A percentile compares a stretch with the other conserved stretches of the same genome.
These are phyloP conservation scores for Globisporangium nagaii DNA, from an alignment of 352 stramenopile genomes.

Conservation along the genomic window DNA sequence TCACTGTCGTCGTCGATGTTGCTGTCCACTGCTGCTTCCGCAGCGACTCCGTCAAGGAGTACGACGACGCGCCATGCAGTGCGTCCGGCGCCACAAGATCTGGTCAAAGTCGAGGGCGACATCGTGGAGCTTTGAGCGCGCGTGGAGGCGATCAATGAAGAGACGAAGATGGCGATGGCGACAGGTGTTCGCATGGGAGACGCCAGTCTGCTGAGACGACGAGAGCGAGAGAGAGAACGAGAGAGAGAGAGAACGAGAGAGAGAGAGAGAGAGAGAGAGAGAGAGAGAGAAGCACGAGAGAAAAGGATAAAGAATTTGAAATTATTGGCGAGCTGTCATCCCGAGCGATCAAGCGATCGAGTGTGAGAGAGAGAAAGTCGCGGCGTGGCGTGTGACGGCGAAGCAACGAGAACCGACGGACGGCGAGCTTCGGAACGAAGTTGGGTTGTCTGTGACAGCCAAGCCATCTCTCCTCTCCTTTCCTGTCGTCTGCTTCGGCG, in stretches of 20 bases:
- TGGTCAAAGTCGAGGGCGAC: conserved; percentile 51
- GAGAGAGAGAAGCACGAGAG: not conserved
- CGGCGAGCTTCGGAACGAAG: not conserved
- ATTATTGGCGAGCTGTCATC: conserved; percentile 2
- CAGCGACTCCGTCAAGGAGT: not conserved
- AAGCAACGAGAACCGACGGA: not conserved
- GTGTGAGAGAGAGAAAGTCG: not conserved
- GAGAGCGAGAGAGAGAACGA: not conserved
- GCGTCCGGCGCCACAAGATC: conserved; percentile 29
- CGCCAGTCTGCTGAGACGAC: too few relatives aligned
- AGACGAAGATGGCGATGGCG: not conserved
- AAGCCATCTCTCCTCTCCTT: not conserved
- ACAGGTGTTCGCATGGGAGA: too few relatives aligned
- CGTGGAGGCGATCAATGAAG: too few relatives aligned
- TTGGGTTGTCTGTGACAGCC: not conserved
- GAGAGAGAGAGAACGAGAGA: not conserved
- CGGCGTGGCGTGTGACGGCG: too few relatives aligned
- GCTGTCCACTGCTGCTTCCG: not conserved
- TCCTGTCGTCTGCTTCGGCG: not conserved
- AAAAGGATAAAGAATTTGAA: not conserved
- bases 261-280: not conserved
- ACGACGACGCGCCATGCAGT: conserved; percentile 11
- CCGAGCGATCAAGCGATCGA: not conserved
- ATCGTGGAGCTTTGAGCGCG: conserved; percentile 55
- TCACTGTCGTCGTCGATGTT: not conserved